Conservation (phyloP, 192 early-diverging fungal species). For the Coemansia nantahalensis region DNA sequence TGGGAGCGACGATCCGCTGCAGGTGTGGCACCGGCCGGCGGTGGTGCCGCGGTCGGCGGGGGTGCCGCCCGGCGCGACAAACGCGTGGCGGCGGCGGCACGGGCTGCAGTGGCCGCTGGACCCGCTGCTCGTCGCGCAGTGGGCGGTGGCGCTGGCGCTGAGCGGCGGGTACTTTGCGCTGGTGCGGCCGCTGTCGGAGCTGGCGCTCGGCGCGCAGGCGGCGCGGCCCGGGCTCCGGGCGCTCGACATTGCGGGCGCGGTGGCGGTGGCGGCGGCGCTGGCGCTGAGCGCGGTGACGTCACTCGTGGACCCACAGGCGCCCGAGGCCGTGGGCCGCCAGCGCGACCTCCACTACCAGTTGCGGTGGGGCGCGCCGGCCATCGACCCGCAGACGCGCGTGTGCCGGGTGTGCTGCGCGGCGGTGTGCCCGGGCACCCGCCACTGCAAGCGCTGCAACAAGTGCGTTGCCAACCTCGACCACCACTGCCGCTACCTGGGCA, state of each 20-base stretch:
- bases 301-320: slow-evolving; percentile 20
- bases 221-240: background rate
- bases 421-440: slow-evolving; percentile 20
- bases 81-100: slow-evolving; percentile 31
- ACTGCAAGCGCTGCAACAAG: slow-evolving; percentile 56
- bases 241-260: background rate
- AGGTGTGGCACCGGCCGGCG: slow-evolving; percentile 24
- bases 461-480: slow-evolving; percentile 37
- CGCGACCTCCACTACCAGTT: slow-evolving; percentile 31
- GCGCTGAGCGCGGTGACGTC: slow-evolving; percentile 23
- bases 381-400: slow-evolving; percentile 21
- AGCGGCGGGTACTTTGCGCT: slow-evolving; percentile 16
- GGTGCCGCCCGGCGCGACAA: slow-evolving; percentile 16
- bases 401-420: slow-evolving; percentile 42
- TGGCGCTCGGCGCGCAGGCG: background rate
- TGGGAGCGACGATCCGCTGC: slow-evolving; percentile 17
- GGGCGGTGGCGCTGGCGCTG: slow-evolving; percentile 18
- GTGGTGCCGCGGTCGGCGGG: slow-evolving; percentile 15
- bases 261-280: slow-evolving; percentile 1
- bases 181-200: slow-evolving; percentile 13
- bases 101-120: slow-evolving; percentile 36
- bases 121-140: slow-evolving; percentile 34
- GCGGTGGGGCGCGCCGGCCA: slow-evolving; percentile 28
- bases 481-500: slow-evolving; percentile 45
- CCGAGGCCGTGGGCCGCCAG: slow-evolving; percentile 1